A percentile compares a stretch with the other conserved stretches of the same genome.
Conservation (phyloP, 371 early-diverging fungal species). For the Smittium mucronatum region DNA sequence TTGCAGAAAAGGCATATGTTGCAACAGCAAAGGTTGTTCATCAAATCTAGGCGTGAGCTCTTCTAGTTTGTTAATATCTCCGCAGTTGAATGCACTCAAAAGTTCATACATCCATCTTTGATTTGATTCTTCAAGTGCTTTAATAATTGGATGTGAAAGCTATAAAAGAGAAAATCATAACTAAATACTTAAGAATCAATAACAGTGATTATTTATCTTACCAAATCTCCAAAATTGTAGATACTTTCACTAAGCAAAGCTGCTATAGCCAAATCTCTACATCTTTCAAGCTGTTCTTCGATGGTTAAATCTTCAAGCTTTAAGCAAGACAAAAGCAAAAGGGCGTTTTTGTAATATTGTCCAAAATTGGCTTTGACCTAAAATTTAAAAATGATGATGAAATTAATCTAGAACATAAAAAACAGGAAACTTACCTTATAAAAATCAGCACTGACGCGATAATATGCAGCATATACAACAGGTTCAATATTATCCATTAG, state of each 20-base stretch:
- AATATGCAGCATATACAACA: slow-evolving; percentile 81
- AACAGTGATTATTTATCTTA: slow-evolving; percentile 27
- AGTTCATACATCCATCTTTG: slow-evolving; percentile 77
- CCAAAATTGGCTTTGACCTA: slow-evolving; percentile 80
- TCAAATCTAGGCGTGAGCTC: slow-evolving; percentile 40
- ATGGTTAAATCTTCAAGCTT: slow-evolving; percentile 58
- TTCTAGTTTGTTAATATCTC: slow-evolving; percentile 87
- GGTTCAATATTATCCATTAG: slow-evolving; percentile 69
- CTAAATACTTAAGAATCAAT: neutral
- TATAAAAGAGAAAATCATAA: slow-evolving; percentile 17
- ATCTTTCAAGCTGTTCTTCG: slow-evolving; percentile 68
- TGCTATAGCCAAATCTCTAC: slow-evolving; percentile 78
- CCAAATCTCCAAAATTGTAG: slow-evolving; percentile 97
- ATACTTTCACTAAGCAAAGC: slow-evolving; percentile 89
- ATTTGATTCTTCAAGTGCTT: slow-evolving; percentile 59
- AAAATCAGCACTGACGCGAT: slow-evolving; percentile 88
- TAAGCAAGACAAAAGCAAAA: slow-evolving; percentile 85
- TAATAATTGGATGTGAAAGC: slow-evolving; percentile 90
- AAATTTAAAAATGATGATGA: slow-evolving; percentile 74
- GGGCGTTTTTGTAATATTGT: slow-evolving; percentile 85
- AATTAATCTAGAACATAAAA: slow-evolving; percentile 62
- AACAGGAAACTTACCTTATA: slow-evolving; percentile 51
- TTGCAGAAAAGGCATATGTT: slow-evolving; percentile 55
- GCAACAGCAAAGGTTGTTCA: slow-evolving; percentile 63
- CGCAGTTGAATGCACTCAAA: slow-evolving; percentile 84